Evolutionary conservation across 495 filamentous ascomycete species (phyloP).

Genomic region (Aspergillus wentii): DNA sequence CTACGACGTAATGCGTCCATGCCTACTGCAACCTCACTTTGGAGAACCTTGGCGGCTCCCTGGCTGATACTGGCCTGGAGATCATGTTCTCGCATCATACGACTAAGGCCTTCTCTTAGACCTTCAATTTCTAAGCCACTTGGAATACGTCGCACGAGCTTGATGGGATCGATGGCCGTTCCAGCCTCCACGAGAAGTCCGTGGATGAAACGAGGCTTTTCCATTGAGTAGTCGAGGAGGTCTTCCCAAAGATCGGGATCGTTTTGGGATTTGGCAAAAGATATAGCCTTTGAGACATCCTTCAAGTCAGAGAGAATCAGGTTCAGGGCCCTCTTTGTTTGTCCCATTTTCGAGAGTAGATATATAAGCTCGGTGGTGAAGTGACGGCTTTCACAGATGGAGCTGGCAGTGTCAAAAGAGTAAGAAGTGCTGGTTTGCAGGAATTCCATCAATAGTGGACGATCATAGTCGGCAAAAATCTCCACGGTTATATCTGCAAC

Average conservation of each 20-base stretch:
- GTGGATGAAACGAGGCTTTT: constrained; percentile 89
- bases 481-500: constrained; percentile 81
- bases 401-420: constrained; percentile 68
- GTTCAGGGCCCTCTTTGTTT: constrained; percentile 82
- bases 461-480: constrained; percentile 81
- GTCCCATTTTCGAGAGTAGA: constrained; percentile 87
- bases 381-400: constrained; percentile 69
- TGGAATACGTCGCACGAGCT: constrained; percentile 83
- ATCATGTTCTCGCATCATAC: constrained; percentile 88
- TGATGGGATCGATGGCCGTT: constrained; percentile 84
- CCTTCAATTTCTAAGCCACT: constrained; percentile 89
- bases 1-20: constrained; percentile 75
- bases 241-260: constrained; percentile 93
- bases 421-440: constrained; percentile 81
- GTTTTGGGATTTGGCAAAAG: constrained; percentile 87
- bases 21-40: constrained; percentile 78
- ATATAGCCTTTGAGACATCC: constrained; percentile 86
- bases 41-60: constrained; percentile 80
- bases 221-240: constrained; percentile 90
- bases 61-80: constrained; percentile 86
- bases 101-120: constrained; percentile 73
- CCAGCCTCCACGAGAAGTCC: constrained; percentile 91
- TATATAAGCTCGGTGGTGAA: constrained; percentile 91
- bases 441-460: constrained; percentile 75
- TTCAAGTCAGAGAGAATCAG: constrained; percentile 85